A percentile compares a stretch with the other conserved stretches of the same genome.
Evolutionary conservation across 2,329 filamentous ascomycete species (phyloP).

Genomic region (Talaromyces rugulosus): DNA sequence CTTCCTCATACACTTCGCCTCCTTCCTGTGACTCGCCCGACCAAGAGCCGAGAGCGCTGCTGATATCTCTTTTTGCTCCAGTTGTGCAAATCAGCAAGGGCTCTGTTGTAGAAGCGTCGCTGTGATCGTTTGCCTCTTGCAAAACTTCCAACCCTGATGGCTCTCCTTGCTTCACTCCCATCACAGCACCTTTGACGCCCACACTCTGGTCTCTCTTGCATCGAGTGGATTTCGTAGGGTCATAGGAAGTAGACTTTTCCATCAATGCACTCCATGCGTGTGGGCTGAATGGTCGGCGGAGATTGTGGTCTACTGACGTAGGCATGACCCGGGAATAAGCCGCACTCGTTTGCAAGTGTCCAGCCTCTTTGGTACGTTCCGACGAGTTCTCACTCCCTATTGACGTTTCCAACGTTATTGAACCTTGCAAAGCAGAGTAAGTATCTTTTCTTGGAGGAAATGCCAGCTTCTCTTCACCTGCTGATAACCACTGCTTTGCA

Average conservation of each 20-base stretch:
- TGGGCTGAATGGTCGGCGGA: slow-evolving; percentile 3
- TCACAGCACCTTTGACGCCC: neutral
- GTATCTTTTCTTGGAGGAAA: neutral
- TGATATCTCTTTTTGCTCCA: neutral
- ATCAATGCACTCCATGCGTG: slow-evolving; percentile 1
- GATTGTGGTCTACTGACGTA: neutral
- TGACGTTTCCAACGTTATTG: neutral
- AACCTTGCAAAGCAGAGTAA: neutral
- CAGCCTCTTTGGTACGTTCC: neutral
- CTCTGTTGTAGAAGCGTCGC: neutral
- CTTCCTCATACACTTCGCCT: slow-evolving; percentile 10
- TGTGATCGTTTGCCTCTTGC: neutral
- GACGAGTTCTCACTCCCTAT: neutral
- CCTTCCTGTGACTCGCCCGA: slow-evolving; percentile 5
- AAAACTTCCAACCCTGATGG: neutral
- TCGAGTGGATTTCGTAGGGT: neutral
- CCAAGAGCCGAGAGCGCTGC: neutral
- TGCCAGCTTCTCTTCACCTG: neutral
- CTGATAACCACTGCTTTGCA: neutral
- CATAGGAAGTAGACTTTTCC: neutral
- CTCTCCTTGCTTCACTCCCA: neutral
- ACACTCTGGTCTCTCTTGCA: neutral
- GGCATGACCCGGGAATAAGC: neutral
- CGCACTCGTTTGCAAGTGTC: neutral
- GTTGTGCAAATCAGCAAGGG: neutral